Conservation (phyloP, 495 filamentous ascomycete species). For the Letharia columbiana region DNA sequence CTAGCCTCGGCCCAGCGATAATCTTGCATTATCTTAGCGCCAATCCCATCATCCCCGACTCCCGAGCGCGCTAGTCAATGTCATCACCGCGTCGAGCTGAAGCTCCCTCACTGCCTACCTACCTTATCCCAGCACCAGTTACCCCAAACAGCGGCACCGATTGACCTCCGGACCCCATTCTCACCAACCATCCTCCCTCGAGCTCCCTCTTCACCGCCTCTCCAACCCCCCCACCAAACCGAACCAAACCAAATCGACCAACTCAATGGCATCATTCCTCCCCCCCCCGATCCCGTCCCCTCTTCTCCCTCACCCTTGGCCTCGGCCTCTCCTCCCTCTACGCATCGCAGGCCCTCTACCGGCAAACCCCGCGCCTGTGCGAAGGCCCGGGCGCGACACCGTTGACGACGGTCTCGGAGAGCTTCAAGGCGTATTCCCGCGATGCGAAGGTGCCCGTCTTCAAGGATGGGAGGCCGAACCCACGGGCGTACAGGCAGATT, state of each 20-base stretch:
- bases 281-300: constrained; percentile 27
- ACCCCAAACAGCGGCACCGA: background rate
- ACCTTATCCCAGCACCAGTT: too few relatives aligned
- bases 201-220: background rate
- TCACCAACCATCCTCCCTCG: background rate
- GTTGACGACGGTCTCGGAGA: background rate
- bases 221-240: background rate
- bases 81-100: background rate
- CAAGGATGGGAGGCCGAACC: constrained; percentile 35
- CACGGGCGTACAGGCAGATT: constrained; percentile 54
- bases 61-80: background rate
- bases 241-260: background rate
- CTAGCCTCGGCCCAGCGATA: background rate
- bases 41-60: background rate
- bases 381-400: constrained; percentile 9
- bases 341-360: constrained; percentile 29
- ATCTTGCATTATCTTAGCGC: constrained; percentile 2
- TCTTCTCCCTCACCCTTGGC: constrained; percentile 32
- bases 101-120: background rate
- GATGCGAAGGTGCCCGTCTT: constrained; percentile 28
- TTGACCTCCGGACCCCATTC: background rate
- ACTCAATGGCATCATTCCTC: constrained; percentile 21
- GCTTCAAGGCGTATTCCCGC: constrained; percentile 20
- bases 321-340: constrained; percentile 38
- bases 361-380: constrained; percentile 19